phyloP scores from a whole-genome alignment of 1,284 basidiomycete genomes.

The Trametes polyzona region DNA sequence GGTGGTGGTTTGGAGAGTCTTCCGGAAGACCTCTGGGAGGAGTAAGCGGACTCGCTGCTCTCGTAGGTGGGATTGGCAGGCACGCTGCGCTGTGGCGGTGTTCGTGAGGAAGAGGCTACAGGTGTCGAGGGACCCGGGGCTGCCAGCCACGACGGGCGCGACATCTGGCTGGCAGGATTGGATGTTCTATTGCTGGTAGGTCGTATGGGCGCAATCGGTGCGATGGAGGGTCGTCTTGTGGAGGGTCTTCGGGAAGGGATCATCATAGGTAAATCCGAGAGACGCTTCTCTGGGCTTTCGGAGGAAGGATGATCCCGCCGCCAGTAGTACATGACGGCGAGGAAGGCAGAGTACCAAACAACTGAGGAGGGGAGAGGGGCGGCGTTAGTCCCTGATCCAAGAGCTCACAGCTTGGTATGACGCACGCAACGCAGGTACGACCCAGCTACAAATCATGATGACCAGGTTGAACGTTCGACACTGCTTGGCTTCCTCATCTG shows the following conservation, averaged over 20 bases:
- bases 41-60: conserved; percentile 1
- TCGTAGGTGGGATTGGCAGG: not conserved
- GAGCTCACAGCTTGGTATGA: not conserved
- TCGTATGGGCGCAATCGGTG: not conserved
- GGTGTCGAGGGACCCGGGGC: conserved; percentile 9
- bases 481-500: conserved; percentile 44
- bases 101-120: conserved; percentile 15
- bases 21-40: conserved; percentile 27
- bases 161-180: conserved; percentile 3
- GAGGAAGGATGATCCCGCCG: conserved; percentile 19
- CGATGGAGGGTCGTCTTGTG: conserved; percentile 3
- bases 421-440: conserved; percentile 57
- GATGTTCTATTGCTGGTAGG: not conserved
- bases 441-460: conserved; percentile 58
- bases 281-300: conserved; percentile 21
- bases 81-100: conserved; percentile 6
- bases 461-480: conserved; percentile 55
- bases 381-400: not conserved
- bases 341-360: conserved; percentile 41
- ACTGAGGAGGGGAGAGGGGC: conserved; percentile 34
- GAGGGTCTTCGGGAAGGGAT: conserved; percentile 21
- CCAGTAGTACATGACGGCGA: conserved; percentile 40
- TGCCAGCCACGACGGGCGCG: conserved; percentile 13
- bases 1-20: conserved; percentile 27
- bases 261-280: conserved; percentile 31